Base-by-base conservation (phyloP, 768 basidiomycete species). In the Lactarius tabidus region DNA sequence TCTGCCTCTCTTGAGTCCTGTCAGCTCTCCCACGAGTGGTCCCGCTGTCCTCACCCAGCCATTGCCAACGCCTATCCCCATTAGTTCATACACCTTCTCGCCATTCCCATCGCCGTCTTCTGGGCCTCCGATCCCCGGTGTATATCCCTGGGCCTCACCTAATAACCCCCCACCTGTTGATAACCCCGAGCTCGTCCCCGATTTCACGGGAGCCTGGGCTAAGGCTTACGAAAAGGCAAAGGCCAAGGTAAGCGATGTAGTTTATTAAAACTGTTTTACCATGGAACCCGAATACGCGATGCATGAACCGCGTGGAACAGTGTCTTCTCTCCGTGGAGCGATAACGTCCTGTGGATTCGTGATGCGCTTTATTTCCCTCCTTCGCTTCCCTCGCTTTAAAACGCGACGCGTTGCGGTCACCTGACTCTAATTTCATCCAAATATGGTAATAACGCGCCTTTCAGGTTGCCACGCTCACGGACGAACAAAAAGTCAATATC, bases 181-280 rank as follows among this genome's bases (percentile, higher is more conserved):
- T 28, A 73, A 79, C 29, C 71, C 73, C 5, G 79, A 77, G 23
- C 36, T 80, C 20, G 72, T 83, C 1, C 82, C 82, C 4, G 81
- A 83, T 74, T 83, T 83, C 57, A 74, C 72, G 2, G 74, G 70
- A 0, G 78, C 88, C 38, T 90, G 88, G 88, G 77, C 78, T 12
- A 71, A 72, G 3, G 88, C 88, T 23, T 84, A 84, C 68, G 72
- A 77, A 36, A 87, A 85, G 66, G 88, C 88, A 23, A 80, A 81
- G 69, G 70, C 74, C 0, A 67, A 67, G 59, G 68, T 69, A 31
- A 43, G 67, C 36, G 41, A 54, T 23, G 12, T 33, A 10, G 10
- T 9, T 10, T 28, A 6, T 2, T 23, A n/a, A 18, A 14, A 10
- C 1, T 1, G 17, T 53, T 33, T 26, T 52, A 9, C 23, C 51